A percentile compares a stretch with the other conserved stretches of the same genome.
Evolutionary conservation across 2,329 filamentous ascomycete species (phyloP).

Genomic region (Penicillium psychrosexuale): DNA sequence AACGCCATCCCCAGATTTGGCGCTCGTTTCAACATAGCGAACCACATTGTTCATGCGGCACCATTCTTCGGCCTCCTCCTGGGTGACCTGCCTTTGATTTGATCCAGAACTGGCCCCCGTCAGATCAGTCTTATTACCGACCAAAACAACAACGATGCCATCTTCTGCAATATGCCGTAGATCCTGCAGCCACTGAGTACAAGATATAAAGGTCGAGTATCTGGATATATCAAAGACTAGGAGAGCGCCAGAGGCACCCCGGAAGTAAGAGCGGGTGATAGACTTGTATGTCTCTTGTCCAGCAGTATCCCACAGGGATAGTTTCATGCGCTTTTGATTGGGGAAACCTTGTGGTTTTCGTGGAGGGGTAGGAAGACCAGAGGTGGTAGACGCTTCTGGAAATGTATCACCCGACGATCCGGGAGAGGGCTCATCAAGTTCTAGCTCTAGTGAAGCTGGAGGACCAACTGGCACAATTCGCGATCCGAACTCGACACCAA

Average conservation of each 20-base stretch:
- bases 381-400: conserved; percentile 15
- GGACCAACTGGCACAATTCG: conserved; percentile 88
- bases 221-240: conserved; percentile 94
- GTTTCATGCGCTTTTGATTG: conserved; percentile 77
- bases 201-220: conserved; percentile 78
- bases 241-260: conserved; percentile 72
- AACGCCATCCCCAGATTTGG: conserved; percentile 91
- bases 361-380: conserved; percentile 37
- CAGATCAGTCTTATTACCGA: conserved; percentile 93
- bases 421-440: conserved; percentile 42
- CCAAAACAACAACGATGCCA: conserved; percentile 88
- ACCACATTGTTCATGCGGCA: conserved; percentile 79
- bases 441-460: conserved; percentile 62
- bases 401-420: conserved; percentile 14
- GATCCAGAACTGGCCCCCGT: conserved; percentile 48
- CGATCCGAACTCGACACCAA: conserved; percentile 93
- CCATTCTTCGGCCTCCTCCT: conserved; percentile 85
- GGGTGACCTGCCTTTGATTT: conserved; percentile 70
- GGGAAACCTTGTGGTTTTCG: conserved; percentile 36
- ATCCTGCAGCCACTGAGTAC: conserved; percentile 91
- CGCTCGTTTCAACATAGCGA: conserved; percentile 92
- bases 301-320: conserved; percentile 92
- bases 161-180: conserved; percentile 92
- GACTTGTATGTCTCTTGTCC: conserved; percentile 98
- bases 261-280: conserved; percentile 90